These are phyloP conservation scores for Lolium multiflorum DNA, from an alignment of 176 grass and related monocot genomes.

Conservation along the genomic window DNA sequence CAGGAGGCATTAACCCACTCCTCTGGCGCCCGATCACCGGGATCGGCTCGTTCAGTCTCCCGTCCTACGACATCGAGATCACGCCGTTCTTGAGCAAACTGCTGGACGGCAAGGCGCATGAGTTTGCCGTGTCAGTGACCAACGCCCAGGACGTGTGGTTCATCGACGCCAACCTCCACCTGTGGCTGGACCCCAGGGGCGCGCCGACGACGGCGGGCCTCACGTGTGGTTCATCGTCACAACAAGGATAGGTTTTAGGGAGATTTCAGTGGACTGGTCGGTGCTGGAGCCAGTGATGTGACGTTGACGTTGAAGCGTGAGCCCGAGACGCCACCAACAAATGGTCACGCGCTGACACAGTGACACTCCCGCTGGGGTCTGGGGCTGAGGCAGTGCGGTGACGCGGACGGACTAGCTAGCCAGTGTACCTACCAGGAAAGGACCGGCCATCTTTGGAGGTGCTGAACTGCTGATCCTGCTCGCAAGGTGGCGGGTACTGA, in stretches of 20 bases:
- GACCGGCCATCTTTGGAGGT: too few species aligned
- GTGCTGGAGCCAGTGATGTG: too few species aligned
- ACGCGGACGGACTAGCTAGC: too few species aligned
- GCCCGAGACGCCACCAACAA: too few species aligned
- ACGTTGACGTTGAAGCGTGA: too few species aligned
- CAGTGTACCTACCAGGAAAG: too few species aligned
- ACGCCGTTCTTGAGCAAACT: slow-evolving; percentile 69
- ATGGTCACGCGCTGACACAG: too few species aligned
- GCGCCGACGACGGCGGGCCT: slow-evolving; percentile 44
- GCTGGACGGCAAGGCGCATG: slow-evolving; percentile 64
- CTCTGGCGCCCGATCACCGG: slow-evolving; percentile 82
- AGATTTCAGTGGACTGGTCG: too few species aligned
- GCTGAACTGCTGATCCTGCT: background rate
- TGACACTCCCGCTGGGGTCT: too few species aligned
- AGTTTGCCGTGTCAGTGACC: slow-evolving; percentile 70
- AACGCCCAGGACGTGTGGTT: slow-evolving; percentile 61
- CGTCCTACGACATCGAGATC: slow-evolving; percentile 84
- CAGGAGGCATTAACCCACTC: slow-evolving; percentile 66
- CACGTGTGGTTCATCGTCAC: too few species aligned
- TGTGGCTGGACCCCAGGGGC: slow-evolving; percentile 74
- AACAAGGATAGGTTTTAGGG: too few species aligned
- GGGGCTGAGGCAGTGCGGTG: too few species aligned
- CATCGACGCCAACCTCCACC: slow-evolving; percentile 87
- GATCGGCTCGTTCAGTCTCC: slow-evolving; percentile 89
- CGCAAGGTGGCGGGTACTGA: background rate